Evolutionary conservation across 2,329 filamentous ascomycete genomes (phyloP), one percentile per base, ranked within the genome.

Genomic region (Corinectria fuckeliana): DNA sequence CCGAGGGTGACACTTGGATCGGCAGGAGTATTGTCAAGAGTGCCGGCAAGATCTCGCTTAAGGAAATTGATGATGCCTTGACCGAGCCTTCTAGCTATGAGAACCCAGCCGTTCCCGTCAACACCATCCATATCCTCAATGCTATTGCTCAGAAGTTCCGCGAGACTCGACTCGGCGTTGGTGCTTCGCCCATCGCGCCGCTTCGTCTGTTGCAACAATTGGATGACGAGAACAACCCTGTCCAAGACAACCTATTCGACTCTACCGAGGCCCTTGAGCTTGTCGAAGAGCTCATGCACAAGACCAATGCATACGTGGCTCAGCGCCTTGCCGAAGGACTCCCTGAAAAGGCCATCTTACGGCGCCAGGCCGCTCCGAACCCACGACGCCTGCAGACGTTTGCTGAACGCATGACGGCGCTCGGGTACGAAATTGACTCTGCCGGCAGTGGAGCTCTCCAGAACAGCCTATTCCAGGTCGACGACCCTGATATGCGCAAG

Each of bases 161-260:
- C 41, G 92, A 97, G 78, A 83, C 87, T 49, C 91, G 95, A 60
- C 90, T 97, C 59, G 91, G 91, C 56, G 89, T 93, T 51, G 90
- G 91, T 32, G 88, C 88, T 41, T 87, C 91, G 64, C 88, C 91
- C 11, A 91, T 97, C 69, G 91, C 93, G 30, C 89, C 94, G 38
- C 86, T 99, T 51, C 91, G 95, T 57, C 85, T 99, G 45, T 82
- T 98, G 62, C 93, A 97, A 77, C 93, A 97, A 78, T 85, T 98
- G 38, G 95, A 99, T 69, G 95, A 99, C 69, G 95, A 99, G 82
- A 98, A 98, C 76, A 92, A 97, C 52, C 95, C 94, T 2, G 93
- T 98, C 38, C 93, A 97, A 79, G 88, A 92, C 75, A 99, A 98
- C 79, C 91, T 99, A 65, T 99, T 98, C 72, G 90, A 97, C 75